Base-by-base conservation (phyloP, 192 early-diverging fungal species). In the Funneliformis geosporum region DNA sequence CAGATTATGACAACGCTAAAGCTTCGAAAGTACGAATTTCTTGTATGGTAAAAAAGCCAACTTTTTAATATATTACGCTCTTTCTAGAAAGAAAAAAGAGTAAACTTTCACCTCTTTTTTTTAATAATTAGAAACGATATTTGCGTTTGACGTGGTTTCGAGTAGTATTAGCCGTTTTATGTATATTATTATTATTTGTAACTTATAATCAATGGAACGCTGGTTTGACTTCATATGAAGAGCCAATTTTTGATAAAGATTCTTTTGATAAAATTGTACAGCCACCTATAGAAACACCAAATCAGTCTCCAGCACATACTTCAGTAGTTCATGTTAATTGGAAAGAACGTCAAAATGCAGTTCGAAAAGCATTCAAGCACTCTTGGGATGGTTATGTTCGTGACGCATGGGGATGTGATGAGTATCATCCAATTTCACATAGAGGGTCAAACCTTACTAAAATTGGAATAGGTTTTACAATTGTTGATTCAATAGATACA, bases 401-500 rank as follows among this genome's bases (percentile, higher is more conserved):
- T 21, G 90, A 94, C 78, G 93, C 93, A 0, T 96, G 93, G 86
- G 95, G 95, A n/a, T 83, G 80, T 42, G 97, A 98, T 76, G 95
- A 97, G 82, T 92, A 96, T 67, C 86, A 87, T 47, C 96, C 97
- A 5, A 73, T 95, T 12, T 88, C 92, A 4, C 88, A 88, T 55
- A 61, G 55, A 7, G 94, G 94, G 9, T 81, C 82, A 16, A 92
- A 95, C 70, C 89, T 94, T 88, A 83, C 91, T 7, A 46, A 11
- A 8, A 68, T 79, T 0, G 85, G 88, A 60, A 88, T 94, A 83
- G 94, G 94, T 8, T 89, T 97, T 42, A 95, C 93, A 8, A 89
- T 96, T 72, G 83, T 96, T 6, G 97, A 98, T 79, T 86, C 94
- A 4, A 83, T 97, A 21, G 96, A 97, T 78, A 95, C 96, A 10